A percentile compares a stretch with the other conserved stretches of the same genome.
These are phyloP conservation scores for Stemphylium beticola DNA, from an alignment of 2,329 filamentous ascomycete species.

Conservation along the genomic window DNA sequence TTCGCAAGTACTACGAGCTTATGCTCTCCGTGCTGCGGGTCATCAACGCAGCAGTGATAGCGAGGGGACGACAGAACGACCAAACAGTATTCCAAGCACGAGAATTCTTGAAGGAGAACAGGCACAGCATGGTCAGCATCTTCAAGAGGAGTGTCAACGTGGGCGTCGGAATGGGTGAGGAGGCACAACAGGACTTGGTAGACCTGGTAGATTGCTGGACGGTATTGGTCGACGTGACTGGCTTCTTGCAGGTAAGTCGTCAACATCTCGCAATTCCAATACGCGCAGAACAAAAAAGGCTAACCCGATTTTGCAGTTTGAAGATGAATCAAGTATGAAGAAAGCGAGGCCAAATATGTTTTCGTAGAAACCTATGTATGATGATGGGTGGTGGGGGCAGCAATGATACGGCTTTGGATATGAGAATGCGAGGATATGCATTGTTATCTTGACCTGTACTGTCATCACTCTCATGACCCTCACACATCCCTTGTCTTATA, in stretches of 20 bases:
- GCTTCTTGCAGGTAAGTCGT: slow-evolving; percentile 78
- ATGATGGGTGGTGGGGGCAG: background rate
- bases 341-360: slow-evolving; percentile 32
- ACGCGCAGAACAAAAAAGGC: background rate
- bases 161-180: slow-evolving; percentile 58
- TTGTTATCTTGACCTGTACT: no score
- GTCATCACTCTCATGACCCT: no score
- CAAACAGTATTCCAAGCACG: slow-evolving; percentile 74
- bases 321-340: slow-evolving; percentile 36
- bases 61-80: slow-evolving; percentile 80
- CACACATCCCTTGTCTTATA: no score
- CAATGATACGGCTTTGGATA: no score
- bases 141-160: slow-evolving; percentile 90
- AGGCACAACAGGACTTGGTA: slow-evolving; percentile 69
- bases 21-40: slow-evolving; percentile 82
- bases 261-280: background rate
- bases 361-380: slow-evolving; percentile 3
- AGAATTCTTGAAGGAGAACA: slow-evolving; percentile 80
- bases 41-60: slow-evolving; percentile 80
- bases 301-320: slow-evolving; percentile 30
- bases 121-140: slow-evolving; percentile 82
- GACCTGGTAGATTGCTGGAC: slow-evolving; percentile 87
- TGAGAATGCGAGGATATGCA: no score
- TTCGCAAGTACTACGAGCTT: slow-evolving; percentile 83
- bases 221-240: slow-evolving; percentile 79